phyloP scores from a whole-genome alignment of 345 rosid species.

The Dimocarpus longan region DNA sequence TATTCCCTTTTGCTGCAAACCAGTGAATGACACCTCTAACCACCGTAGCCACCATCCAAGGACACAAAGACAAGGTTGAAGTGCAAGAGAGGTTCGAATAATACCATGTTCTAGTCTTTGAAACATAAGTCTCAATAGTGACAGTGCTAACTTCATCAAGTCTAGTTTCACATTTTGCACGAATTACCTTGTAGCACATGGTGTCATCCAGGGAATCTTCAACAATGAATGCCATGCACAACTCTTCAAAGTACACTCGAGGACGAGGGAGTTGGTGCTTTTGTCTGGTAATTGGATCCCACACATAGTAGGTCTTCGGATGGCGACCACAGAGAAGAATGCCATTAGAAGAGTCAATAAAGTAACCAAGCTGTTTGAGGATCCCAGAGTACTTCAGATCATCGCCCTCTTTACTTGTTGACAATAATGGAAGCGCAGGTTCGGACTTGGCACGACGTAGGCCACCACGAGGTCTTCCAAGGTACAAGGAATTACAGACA shows the following conservation, averaged over 20 bases:
- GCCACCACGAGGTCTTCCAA: conserved; percentile 44
- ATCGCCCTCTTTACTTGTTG: conserved; percentile 59
- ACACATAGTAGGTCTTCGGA: conserved; percentile 62
- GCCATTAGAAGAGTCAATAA: conserved; percentile 63
- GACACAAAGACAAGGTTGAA: conserved; percentile 42
- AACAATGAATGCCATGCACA: conserved; percentile 61
- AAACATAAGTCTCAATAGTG: conserved; percentile 50
- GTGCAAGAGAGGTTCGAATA: conserved; percentile 49
- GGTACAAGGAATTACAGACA: conserved; percentile 49
- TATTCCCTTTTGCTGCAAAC: conserved; percentile 48
- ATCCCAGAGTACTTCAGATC: conserved; percentile 50
- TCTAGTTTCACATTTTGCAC: conserved; percentile 55
- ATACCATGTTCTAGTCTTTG: conserved; percentile 58
- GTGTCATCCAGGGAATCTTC: conserved; percentile 43
- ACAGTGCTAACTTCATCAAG: conserved; percentile 33
- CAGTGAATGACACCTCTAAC: conserved; percentile 52
- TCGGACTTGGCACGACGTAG: conserved; percentile 49
- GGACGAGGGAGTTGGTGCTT: conserved; percentile 50
- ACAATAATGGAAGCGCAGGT: conserved; percentile 52
- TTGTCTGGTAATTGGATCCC: conserved; percentile 46
- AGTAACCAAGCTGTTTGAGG: conserved; percentile 57
- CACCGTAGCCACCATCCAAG: conserved; percentile 59
- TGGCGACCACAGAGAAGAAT: conserved; percentile 70
- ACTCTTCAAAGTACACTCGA: conserved; percentile 52
- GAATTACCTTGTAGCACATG: conserved; percentile 51